phyloP scores from a whole-genome alignment of 2,329 filamentous ascomycete species.

The Penicillium sp. region DNA sequence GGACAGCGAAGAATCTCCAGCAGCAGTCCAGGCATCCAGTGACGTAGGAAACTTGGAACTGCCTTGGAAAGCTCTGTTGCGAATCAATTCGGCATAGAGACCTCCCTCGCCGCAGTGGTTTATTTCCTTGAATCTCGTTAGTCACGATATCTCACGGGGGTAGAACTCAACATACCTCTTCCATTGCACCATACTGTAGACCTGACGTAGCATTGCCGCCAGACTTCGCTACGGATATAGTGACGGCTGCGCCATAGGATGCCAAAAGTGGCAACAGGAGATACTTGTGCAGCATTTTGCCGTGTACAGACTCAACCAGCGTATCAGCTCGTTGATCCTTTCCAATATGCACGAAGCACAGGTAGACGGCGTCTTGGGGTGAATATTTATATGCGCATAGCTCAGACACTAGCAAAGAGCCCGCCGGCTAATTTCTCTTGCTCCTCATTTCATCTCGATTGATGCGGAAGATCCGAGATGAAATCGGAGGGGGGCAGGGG shows the following conservation, averaged over 20 bases:
- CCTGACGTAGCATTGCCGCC: conserved; percentile 30
- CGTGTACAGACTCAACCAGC: neutral
- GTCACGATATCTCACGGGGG: neutral
- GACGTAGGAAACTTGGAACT: conserved; percentile 30
- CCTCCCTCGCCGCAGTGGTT: conserved; percentile 37
- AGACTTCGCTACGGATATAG: conserved; percentile 31
- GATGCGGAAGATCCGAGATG: neutral
- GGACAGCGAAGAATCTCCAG: conserved; percentile 30
- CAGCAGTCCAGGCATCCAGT: conserved; percentile 33
- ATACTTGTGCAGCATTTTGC: conserved; percentile 21
- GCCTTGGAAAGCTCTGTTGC: conserved; percentile 40
- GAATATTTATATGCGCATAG: conserved; percentile 3
- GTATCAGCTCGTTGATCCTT: conserved; percentile 11
- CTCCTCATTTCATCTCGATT: neutral
- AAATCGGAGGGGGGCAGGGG: neutral
- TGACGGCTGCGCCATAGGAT: conserved; percentile 25
- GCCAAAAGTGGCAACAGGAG: conserved; percentile 29
- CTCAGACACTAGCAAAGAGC: neutral
- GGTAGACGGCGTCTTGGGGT: neutral
- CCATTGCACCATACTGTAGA: conserved; percentile 34
- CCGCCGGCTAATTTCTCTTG: neutral
- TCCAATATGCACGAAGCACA: neutral
- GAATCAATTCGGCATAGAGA: conserved; percentile 37
- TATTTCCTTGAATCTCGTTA: conserved; percentile 24
- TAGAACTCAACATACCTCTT: conserved; percentile 23